A percentile compares a stretch with the other conserved stretches of the same genome.
Evolutionary conservation across 164 flowering plant genomes (phyloP).

Genomic region (Santalum album): DNA sequence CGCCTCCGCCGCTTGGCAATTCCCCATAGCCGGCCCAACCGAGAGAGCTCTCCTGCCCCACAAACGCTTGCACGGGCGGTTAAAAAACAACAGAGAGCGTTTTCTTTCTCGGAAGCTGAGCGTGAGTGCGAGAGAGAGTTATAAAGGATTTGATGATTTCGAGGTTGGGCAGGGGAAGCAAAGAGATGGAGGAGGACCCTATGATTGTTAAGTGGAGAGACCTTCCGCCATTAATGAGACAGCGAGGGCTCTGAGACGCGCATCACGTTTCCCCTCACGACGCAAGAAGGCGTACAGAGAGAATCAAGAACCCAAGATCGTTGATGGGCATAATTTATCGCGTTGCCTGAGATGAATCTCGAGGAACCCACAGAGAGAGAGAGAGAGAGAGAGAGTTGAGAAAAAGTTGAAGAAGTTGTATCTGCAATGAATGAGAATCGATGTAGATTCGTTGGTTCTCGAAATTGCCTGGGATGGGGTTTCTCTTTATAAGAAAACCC

Average conservation of each 20-base stretch:
- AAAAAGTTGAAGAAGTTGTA: too few relatives aligned
- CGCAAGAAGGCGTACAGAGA: not conserved
- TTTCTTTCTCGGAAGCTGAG: not conserved
- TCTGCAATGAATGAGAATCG: too few relatives aligned
- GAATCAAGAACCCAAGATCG: too few relatives aligned
- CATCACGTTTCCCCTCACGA: not conserved
- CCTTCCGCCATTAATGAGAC: not conserved
- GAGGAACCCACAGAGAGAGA: too few relatives aligned
- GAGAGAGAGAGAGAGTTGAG: too few relatives aligned
- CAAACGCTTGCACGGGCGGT: too few relatives aligned
- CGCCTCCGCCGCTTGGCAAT: conserved; percentile 73
- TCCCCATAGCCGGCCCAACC: conserved; percentile 86
- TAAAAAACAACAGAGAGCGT: not conserved
- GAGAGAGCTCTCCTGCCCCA: too few relatives aligned
- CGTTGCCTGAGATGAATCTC: too few relatives aligned
- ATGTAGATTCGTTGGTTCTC: too few relatives aligned
- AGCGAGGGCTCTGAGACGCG: not conserved
- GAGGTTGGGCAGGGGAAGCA: not conserved
- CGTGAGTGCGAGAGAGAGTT: not conserved
- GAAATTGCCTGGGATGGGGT: too few relatives aligned
- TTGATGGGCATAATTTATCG: too few relatives aligned
- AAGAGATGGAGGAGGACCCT: not conserved
- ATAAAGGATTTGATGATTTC: not conserved
- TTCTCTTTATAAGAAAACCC: too few relatives aligned
- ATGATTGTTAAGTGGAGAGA: not conserved